Conservation (phyloP, 768 basidiomycete species). For the Tricholoma saponaceum region DNA sequence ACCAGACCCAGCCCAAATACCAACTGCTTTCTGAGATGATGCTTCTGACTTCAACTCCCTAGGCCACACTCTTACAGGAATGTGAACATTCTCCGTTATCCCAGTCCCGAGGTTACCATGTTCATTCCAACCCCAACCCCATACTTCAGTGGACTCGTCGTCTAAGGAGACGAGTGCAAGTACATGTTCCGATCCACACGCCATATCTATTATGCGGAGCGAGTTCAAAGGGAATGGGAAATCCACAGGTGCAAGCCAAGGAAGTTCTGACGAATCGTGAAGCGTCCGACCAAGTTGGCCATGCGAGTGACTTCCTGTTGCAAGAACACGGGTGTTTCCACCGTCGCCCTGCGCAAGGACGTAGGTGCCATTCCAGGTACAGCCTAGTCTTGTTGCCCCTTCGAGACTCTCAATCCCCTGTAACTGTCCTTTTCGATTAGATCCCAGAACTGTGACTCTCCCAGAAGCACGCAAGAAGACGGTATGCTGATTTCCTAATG, state of each 20-base stretch:
- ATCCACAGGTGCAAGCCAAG: conserved; percentile 21
- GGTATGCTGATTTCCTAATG: conserved; percentile 41
- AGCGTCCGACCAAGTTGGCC: conserved; percentile 59
- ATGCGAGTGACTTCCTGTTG: conserved; percentile 54
- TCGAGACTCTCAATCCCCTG: conserved; percentile 26
- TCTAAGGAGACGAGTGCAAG: conserved; percentile 33
- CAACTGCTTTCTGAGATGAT: conserved; percentile 10
- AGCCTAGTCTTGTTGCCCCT: conserved; percentile 32
- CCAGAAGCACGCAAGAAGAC: conserved; percentile 57
- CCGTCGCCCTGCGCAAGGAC: conserved; percentile 24
- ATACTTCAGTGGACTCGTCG: conserved; percentile 38
- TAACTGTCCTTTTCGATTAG: conserved; percentile 68
- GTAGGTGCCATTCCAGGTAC: conserved; percentile 84
- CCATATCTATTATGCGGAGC: conserved; percentile 29
- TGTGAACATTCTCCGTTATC: conserved; percentile 45
- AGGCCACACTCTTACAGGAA: conserved; percentile 56
- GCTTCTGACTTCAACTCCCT: conserved; percentile 1
- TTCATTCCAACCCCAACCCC: conserved; percentile 98
- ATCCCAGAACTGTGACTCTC: conserved; percentile 52
- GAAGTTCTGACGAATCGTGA: not conserved
- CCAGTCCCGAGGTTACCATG: conserved; percentile 88
- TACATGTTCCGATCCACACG: conserved; percentile 87
- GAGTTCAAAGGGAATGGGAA: conserved; percentile 22
- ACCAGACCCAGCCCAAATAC: conserved; percentile 41
- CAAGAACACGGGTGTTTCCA: conserved; percentile 23